These are phyloP conservation scores for Parasarocladium wereldwijsianum DNA, from an alignment of 2,329 filamentous ascomycete genomes.

Conservation along the genomic window DNA sequence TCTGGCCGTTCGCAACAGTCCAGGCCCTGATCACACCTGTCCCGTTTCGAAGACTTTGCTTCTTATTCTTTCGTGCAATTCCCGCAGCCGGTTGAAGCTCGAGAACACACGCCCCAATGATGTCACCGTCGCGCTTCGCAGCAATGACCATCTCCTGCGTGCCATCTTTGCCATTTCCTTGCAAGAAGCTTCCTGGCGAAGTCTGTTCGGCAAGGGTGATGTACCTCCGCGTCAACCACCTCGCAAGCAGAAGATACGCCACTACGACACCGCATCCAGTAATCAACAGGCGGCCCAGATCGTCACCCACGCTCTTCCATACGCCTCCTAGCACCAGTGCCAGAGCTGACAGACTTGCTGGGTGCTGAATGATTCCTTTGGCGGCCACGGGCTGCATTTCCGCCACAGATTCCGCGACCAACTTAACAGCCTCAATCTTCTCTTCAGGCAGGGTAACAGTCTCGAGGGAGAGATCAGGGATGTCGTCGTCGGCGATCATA, in stretches of 20 bases:
- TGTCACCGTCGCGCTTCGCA: conserved; percentile 49
- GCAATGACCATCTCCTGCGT: conserved; percentile 46
- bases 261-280: conserved; percentile 44
- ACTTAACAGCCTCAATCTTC: conserved; percentile 51
- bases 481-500: conserved; percentile 25
- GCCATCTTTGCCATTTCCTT: conserved; percentile 15
- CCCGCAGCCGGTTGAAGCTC: conserved; percentile 35
- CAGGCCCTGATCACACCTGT: conserved; percentile 65
- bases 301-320: conserved; percentile 30
- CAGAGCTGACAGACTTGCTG: conserved; percentile 35
- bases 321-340: conserved; percentile 25
- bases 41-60: conserved; percentile 34
- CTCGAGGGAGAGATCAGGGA: conserved; percentile 51
- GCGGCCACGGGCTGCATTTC: conserved; percentile 63
- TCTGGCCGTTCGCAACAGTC: conserved; percentile 59
- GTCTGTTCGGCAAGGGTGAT: conserved; percentile 37
- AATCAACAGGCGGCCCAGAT: conserved; percentile 41
- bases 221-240: conserved; percentile 48
- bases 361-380: conserved; percentile 48
- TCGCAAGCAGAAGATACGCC: conserved; percentile 45
- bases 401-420: conserved; percentile 69
- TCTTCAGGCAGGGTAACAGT: conserved; percentile 39
- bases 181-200: no score
- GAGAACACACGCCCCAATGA: conserved; percentile 59
- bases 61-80: conserved; percentile 20